Conservation (phyloP, 108 stramenopile species). For the Bacterosira constricta region DNA sequence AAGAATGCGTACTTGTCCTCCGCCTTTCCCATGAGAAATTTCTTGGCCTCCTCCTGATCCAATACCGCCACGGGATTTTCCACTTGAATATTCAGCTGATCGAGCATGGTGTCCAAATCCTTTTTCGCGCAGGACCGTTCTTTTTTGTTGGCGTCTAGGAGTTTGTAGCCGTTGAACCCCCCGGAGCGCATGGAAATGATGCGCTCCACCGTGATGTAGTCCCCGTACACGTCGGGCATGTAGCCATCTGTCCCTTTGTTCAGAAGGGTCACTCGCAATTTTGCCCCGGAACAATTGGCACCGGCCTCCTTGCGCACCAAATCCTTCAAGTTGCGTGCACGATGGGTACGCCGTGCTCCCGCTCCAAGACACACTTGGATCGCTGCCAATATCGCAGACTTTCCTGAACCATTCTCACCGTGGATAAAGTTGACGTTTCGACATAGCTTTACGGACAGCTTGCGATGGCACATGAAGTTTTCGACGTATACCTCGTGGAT, state of each 20-base stretch:
- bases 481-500: constrained; percentile 81
- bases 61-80: constrained; percentile 97
- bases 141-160: constrained; percentile 62
- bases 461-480: constrained; percentile 97
- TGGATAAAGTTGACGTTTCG: constrained; percentile 95
- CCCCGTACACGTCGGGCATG: constrained; percentile 87
- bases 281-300: constrained; percentile 62
- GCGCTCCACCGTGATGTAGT: constrained; percentile 90
- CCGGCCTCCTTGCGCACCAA: constrained; percentile 86
- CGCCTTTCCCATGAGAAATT: constrained; percentile 91
- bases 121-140: constrained; percentile 64
- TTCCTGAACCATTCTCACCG: constrained; percentile 93
- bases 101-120: constrained; percentile 90
- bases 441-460: constrained; percentile 66
- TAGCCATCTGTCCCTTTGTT: constrained; percentile 90
- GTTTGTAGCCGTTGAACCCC: constrained; percentile 80
- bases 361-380: constrained; percentile 97
- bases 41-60: constrained; percentile 98
- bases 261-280: constrained; percentile 84
- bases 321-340: constrained; percentile 85
- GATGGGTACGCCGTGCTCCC: constrained; percentile 80
- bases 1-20: constrained; percentile 96
- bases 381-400: constrained; percentile 94
- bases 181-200: constrained; percentile 66
- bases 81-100: constrained; percentile 87